phyloP scores from a whole-genome alignment of 805 yeast genomes.

The Candida gorgasii region DNA sequence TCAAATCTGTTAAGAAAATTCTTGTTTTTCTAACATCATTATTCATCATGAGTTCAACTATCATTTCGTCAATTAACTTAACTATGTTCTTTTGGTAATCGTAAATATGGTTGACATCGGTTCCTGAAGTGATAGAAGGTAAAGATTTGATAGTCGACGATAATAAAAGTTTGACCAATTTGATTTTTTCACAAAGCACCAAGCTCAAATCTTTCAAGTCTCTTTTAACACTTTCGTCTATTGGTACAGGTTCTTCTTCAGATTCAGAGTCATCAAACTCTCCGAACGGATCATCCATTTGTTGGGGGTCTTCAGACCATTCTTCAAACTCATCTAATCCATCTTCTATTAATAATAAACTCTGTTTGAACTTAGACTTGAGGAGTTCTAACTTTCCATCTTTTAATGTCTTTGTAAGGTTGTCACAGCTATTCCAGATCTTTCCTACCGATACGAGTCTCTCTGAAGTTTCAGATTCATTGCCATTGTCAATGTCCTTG shows the following conservation, averaged over 20 bases:
- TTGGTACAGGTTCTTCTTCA: constrained; percentile 18
- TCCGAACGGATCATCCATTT: constrained; percentile 52
- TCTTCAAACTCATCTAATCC: constrained; percentile 64
- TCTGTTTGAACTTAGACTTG: constrained; percentile 45
- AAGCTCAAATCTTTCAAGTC: constrained; percentile 43
- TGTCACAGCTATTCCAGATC: constrained; percentile 70
- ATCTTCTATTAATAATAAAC: constrained; percentile 54
- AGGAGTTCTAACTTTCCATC: constrained; percentile 58
- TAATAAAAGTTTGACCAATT: constrained; percentile 58
- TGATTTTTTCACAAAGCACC: constrained; percentile 53
- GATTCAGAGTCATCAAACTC: constrained; percentile 45
- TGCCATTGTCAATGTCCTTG: background rate
- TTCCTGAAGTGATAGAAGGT: constrained; percentile 45
- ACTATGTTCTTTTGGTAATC: constrained; percentile 43
- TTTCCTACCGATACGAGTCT: constrained; percentile 22
- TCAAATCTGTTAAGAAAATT: constrained; percentile 23
- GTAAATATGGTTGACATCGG: constrained; percentile 49
- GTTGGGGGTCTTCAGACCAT: constrained; percentile 65
- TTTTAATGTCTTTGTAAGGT: constrained; percentile 39
- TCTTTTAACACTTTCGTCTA: constrained; percentile 23
- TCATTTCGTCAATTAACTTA: constrained; percentile 55
- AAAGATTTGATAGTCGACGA: constrained; percentile 60
- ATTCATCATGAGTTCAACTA: constrained; percentile 57
- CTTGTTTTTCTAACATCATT: constrained; percentile 32
- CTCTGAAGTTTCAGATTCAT: constrained; percentile 27